phyloP scores from a whole-genome alignment of 441 rosid species.

The Rhodomyrtus psidioides region DNA sequence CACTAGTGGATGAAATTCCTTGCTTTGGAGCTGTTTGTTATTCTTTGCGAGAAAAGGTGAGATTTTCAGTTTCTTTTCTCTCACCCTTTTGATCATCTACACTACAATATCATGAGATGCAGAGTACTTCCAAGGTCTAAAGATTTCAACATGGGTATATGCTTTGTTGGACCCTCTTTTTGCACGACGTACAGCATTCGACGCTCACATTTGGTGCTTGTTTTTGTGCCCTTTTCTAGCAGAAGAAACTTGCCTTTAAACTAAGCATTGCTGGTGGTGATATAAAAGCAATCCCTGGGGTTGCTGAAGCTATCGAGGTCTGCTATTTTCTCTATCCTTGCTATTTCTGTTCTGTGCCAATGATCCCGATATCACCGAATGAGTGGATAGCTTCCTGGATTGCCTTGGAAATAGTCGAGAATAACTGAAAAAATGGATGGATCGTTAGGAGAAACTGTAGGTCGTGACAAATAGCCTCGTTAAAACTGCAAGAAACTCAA shows the following conservation, averaged over 20 bases:
- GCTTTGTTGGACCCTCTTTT: neutral
- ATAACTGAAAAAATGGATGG: neutral
- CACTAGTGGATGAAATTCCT: constrained; percentile 73
- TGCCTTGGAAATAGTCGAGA: neutral
- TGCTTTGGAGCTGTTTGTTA: constrained; percentile 87
- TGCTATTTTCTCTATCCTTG: constrained; percentile 5
- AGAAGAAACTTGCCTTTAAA: constrained; percentile 81
- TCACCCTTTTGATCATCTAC: neutral
- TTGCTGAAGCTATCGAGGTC: constrained; percentile 85
- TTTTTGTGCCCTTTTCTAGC: constrained; percentile 1
- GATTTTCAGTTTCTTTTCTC: neutral
- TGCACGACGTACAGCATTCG: neutral
- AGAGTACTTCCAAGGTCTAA: neutral
- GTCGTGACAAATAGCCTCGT: neutral
- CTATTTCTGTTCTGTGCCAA: neutral
- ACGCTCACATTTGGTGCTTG: neutral
- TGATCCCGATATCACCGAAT: neutral
- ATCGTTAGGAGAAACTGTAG: neutral
- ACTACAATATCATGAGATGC: neutral
- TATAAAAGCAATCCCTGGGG: constrained; percentile 76
- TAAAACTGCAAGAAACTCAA: neutral
- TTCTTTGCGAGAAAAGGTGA: constrained; percentile 76
- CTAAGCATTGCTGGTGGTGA: constrained; percentile 87
- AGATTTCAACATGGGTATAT: neutral
- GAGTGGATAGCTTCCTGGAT: neutral